Base-by-base conservation (phyloP, 192 early-diverging fungal genomes). In the Coemansia pectinata region DNA sequence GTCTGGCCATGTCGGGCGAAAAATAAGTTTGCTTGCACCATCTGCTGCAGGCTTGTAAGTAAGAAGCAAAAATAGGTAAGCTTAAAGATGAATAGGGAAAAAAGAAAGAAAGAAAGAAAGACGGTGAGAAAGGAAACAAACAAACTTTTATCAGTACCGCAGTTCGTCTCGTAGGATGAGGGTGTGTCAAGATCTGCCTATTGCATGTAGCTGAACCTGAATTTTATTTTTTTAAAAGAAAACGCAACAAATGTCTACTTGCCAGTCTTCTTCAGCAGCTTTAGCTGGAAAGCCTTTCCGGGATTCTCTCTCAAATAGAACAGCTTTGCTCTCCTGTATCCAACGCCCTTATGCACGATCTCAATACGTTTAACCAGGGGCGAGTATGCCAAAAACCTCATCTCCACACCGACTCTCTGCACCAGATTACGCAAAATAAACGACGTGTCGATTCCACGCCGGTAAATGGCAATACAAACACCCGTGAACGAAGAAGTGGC, bases 381-480 rank as follows among this genome's bases (percentile, higher is more conserved):
- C 50, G 92, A 94, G 68, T 90, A 92, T 19, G 88, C 85, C 70
- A 86, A 85, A 63, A 87, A 92, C 66, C 87, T 79, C 78, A 90
- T 86, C 72, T 94, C 92, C 6, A 94, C 90, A 61, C 92, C 92
- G 15, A 90, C 79, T 67, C 89, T 91, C 50, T 90, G 72, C 40
- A 94, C 88, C 17, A 91, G 85, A 59, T 94, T 94, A 29, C 92
- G 87, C 70, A 94, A 80, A 7, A 89, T 91, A 68, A 94, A 91
- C 72, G 86, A 88, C 42, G 90, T 91, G 55, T 92, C 89, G 19
- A 92, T 76, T 5, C 90, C 92, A 45, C 88, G 86, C 63, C 91
- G 83, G 64, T 87, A 86, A 44, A 94, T 90, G 15, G 90, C 87
- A 70, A 92, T 90, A 40, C 90, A 86, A 14, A 92, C 85, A 15